Base-by-base conservation (phyloP, 306 rosid species). In the Acacia crassicarpa region DNA sequence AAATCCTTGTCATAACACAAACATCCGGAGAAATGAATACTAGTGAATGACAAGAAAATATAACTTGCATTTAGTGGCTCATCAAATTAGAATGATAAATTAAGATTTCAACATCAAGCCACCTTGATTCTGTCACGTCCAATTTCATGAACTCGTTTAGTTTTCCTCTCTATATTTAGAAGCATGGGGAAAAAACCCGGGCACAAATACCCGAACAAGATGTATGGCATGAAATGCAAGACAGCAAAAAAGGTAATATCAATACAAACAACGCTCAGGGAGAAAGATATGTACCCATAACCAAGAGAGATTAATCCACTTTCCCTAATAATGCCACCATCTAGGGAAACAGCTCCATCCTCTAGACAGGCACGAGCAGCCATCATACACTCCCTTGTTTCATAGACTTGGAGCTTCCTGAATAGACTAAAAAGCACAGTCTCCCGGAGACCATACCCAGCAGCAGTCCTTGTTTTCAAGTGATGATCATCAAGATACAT, bases 311-410 rank as follows among this genome's bases (percentile, higher is more conserved):
- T 32, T 6, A 78, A 15, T 82, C 91, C 90, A 61, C 56, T 81
- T 40, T 87, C 90, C 72, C 84, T 84, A 19, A 90, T 32, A 67
- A 92, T 89, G 43, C 94, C 91, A 30, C 94, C 94, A 82, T 90
- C 97, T 30, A 90, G 69, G 25, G 97, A 92, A 35, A 92, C 87
- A 23, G 94, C 94, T n/a, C 89, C 96, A 70, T 89, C 86, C 56
- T 80, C 80, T 66, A 88, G 75, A 78, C 87, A 88, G 19, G 51
- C 54, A 63, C 82, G 88, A 46, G 96, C 91, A 66, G 86, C 87
- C 44, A 89, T 3, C 96, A 90, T 91, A 67, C 41, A 72, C 41
- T 81, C 82, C 85, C 86, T 77, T 38, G 90, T 89, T 48, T 76
- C 16, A 56, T 90, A 92, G 56, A 92, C 94, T 17, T 92, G 97